phyloP scores from a whole-genome alignment of 495 filamentous ascomycete genomes.

The Pyronema domesticum region DNA sequence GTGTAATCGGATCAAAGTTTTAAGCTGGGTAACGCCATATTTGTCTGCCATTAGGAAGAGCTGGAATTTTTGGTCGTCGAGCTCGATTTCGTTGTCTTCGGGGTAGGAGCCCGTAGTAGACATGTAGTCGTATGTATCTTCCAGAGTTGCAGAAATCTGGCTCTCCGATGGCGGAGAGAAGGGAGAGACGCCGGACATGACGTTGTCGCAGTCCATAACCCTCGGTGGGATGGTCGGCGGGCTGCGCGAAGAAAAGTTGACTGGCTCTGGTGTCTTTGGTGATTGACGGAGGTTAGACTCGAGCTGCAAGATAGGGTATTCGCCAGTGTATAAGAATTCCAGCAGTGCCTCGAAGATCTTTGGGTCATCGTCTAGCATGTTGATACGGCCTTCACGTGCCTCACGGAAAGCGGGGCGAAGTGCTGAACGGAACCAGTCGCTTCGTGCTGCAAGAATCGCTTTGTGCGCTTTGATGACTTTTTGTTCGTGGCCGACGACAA shows the following conservation, averaged over 20 bases:
- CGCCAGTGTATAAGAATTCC: conserved; percentile 24
- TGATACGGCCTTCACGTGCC: conserved; percentile 21
- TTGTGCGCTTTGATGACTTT: conserved; percentile 24
- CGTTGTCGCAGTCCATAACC: conserved; percentile 20
- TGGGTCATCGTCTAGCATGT: conserved; percentile 21
- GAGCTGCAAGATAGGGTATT: conserved; percentile 18
- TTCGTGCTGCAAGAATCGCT: conserved; percentile 24
- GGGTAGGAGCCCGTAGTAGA: conserved; percentile 18
- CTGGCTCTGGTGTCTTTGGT: conserved; percentile 15
- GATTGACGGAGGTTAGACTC: conserved; percentile 6
- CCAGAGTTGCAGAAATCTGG: conserved; percentile 15
- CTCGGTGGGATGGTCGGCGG: conserved; percentile 23
- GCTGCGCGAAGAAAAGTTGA: conserved; percentile 23
- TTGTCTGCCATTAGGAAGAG: conserved; percentile 26
- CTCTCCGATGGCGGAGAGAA: conserved; percentile 7
- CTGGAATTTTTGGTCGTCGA: conserved; percentile 24
- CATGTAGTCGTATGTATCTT: conserved; percentile 19
- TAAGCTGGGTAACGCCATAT: conserved; percentile 24
- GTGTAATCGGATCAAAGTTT: conserved; percentile 23
- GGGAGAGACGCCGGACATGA: conserved; percentile 17
- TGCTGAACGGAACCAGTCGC: conserved; percentile 23
- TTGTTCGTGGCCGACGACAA: conserved; percentile 20
- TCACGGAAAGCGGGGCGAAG: conserved; percentile 22
- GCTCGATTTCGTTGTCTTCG: conserved; percentile 22
- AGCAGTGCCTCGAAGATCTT: conserved; percentile 24